Base-by-base conservation (phyloP, 2,329 filamentous ascomycete species). In the Fusarium gaditjirri region DNA sequence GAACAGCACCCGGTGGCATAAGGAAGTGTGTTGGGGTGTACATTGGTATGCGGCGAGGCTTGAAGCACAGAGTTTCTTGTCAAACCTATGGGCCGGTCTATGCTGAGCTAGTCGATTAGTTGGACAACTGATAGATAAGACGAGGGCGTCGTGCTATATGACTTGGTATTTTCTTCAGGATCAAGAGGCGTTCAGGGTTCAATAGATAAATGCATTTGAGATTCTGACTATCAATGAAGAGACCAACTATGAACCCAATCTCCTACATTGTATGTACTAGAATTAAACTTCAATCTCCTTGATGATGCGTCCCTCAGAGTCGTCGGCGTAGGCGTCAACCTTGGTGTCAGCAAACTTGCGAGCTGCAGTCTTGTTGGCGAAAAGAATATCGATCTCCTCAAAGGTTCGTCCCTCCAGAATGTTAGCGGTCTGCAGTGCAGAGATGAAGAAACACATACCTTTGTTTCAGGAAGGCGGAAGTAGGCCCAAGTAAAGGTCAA, bases 361-460 rank as follows among this genome's bases (percentile, higher is more conserved):
- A 1, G 81, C 80, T 1, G 74, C 44, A 4, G 81, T 75, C 29
- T 71, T 68, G 46, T 72, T 72, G 23, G 80, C 79, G 42, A 82
- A 82, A 2, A 82, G 68, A 9, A 81, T 60, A 59, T 82, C 80
- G 1, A 82, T 74, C 56, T 81, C 80, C 35, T 79, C 79, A 25
- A 78, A 81, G 0, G 79, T 80, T 12, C 78, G 71, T 31, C 71
- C 77, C 72, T 73, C 75, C 1, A 10, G 12, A 4, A 0, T 4
- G 3, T 65, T 21, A 65, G 57, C 7, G 7, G 27, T 8, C 21
- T 3, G 1, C 5, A 11, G 6, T 3, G 1, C 21, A 2, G 17
- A 5, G 4, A 13, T 12, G 4, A 31, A 31, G 31, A 31, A 3
- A 10, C 2, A 17, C 21, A 19, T n/a, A 67, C 64, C 64, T 61